Evolutionary conservation across 2,329 filamentous ascomycete species (phyloP).

Genomic region (Pezicula radicicola): DNA sequence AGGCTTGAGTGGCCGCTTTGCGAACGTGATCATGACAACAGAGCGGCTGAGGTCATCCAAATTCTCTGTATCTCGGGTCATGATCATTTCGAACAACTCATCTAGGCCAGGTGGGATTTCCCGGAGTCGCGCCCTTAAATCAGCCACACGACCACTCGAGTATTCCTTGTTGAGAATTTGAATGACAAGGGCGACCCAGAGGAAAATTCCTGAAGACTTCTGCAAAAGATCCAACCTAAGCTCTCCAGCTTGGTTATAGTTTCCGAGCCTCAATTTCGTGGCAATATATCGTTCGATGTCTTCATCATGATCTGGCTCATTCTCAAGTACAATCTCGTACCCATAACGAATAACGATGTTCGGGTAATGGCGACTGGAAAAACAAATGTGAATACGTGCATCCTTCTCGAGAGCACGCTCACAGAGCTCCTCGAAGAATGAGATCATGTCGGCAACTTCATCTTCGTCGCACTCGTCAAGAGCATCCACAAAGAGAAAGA

Average conservation of each 20-base stretch:
- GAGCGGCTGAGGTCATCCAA: conserved; percentile 34
- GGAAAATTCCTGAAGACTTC: conserved; percentile 22
- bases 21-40: conserved; percentile 50
- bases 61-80: conserved; percentile 31
- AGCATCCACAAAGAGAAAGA: conserved; percentile 24
- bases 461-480: conserved; percentile 20
- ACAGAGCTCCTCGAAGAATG: conserved; percentile 17
- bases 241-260: conserved; percentile 15
- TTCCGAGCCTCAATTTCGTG: conserved; percentile 17
- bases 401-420: conserved; percentile 6
- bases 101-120: conserved; percentile 39
- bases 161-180: conserved; percentile 40
- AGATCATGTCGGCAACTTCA: conserved; percentile 11
- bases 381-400: conserved; percentile 18
- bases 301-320: conserved; percentile 21
- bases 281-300: conserved; percentile 26
- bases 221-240: conserved; percentile 13
- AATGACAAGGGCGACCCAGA: conserved; percentile 25
- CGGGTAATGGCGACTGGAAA: conserved; percentile 27
- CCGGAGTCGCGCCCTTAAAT: conserved; percentile 25
- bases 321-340: conserved; percentile 20
- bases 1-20: conserved; percentile 36
- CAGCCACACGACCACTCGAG: conserved; percentile 26
- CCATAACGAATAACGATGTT: conserved; percentile 19
- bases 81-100: conserved; percentile 48